Conservation (phyloP, 371 early-diverging fungal species). For the Rhizopus arrhizus region DNA sequence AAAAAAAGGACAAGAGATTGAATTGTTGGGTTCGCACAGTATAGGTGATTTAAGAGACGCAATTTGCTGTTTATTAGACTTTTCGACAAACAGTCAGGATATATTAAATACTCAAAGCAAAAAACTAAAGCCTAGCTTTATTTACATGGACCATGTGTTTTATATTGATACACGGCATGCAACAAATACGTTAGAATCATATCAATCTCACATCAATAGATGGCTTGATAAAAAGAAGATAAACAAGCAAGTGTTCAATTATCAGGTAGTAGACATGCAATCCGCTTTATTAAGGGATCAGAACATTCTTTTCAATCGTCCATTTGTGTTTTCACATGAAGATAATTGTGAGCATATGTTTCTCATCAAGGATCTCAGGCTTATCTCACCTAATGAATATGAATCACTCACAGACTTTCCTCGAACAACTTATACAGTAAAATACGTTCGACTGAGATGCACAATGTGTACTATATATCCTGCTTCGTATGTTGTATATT, state of each 20-base stretch:
- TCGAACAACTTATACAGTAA: conserved; percentile 48
- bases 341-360: conserved; percentile 76
- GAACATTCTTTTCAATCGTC: conserved; percentile 57
- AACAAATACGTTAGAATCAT: background rate
- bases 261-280: conserved; percentile 49
- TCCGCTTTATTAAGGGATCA: conserved; percentile 59
- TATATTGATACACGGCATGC: conserved; percentile 46
- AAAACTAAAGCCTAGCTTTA: conserved; percentile 36
- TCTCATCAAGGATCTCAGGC: conserved; percentile 62
- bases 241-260: conserved; percentile 14
- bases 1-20: conserved; percentile 46
- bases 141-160: conserved; percentile 52
- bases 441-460: conserved; percentile 59
- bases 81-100: conserved; percentile 9
- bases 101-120: conserved; percentile 1
- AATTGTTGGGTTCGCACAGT: conserved; percentile 48
- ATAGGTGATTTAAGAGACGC: conserved; percentile 51
- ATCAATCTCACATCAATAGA: background rate
- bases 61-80: conserved; percentile 46
- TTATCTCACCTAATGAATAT: conserved; percentile 44
- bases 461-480: conserved; percentile 68
- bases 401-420: conserved; percentile 53
- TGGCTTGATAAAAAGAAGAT: conserved; percentile 25
- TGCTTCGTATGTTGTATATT: conserved; percentile 47
- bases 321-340: conserved; percentile 73